Conservation (phyloP, 331 rosid species). For the Saraca asoca region DNA sequence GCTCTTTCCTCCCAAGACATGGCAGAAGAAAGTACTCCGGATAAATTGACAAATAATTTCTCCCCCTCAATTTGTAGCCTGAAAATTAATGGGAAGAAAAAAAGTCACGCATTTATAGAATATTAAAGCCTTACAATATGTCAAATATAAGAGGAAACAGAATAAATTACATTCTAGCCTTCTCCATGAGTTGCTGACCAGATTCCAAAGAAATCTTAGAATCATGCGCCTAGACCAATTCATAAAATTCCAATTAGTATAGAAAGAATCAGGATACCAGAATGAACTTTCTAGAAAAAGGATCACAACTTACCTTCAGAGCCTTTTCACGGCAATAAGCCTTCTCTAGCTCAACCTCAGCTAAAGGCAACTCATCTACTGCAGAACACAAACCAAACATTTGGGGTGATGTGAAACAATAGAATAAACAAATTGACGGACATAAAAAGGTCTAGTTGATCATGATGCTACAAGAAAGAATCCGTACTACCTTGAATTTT, state of each 20-base stretch:
- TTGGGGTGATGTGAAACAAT: slow-evolving; percentile 27
- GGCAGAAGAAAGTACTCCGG: slow-evolving; percentile 56
- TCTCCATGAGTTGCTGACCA: slow-evolving; percentile 63
- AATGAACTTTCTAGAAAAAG: slow-evolving; percentile 11
- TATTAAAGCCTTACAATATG: slow-evolving; percentile 1
- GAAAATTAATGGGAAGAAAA: slow-evolving; percentile 27
- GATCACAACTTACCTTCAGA: slow-evolving; percentile 45
- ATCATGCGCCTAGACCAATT: slow-evolving; percentile 58
- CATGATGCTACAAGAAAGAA: slow-evolving; percentile 28
- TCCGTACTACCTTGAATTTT: slow-evolving; percentile 71
- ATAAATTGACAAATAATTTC: slow-evolving; percentile 54
- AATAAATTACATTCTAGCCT: slow-evolving; percentile 58
- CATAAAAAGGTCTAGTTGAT: slow-evolving; percentile 12
- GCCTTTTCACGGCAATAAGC: slow-evolving; percentile 79
- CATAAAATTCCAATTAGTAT: slow-evolving; percentile 33
- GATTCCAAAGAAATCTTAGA: slow-evolving; percentile 60
- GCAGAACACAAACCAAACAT: slow-evolving; percentile 43
- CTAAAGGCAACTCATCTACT: slow-evolving; percentile 81
- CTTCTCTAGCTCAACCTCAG: slow-evolving; percentile 80
- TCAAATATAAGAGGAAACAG: slow-evolving; percentile 26
- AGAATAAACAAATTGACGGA: slow-evolving; percentile 22
- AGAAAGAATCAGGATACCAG: neutral
- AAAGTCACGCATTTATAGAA: slow-evolving; percentile 26
- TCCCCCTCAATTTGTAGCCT: slow-evolving; percentile 73
- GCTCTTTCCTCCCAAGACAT: slow-evolving; percentile 81